Evolutionary conservation across 1,139 yeast species (phyloP).

Genomic region (Pichia sp.): DNA sequence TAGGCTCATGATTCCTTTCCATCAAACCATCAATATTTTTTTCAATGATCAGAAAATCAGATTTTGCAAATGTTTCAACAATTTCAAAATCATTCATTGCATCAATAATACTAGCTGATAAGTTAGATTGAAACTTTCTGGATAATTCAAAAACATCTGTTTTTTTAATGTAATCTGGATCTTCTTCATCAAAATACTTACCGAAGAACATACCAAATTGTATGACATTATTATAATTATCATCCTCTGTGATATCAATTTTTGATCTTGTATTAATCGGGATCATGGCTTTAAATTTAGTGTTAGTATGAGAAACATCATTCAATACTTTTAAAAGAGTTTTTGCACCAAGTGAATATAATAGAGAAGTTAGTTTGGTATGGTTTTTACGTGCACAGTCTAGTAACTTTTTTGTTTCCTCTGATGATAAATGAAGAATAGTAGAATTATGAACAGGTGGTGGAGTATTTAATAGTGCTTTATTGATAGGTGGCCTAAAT

Average conservation of each 20-base stretch:
- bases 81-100: slow-evolving; percentile 7
- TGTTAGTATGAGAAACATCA: background rate
- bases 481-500: background rate
- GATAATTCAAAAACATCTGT: background rate
- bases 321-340: background rate
- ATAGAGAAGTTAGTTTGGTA: slow-evolving; percentile 11
- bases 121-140: slow-evolving; percentile 4
- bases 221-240: background rate
- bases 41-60: background rate
- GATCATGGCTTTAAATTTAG: slow-evolving; percentile 7
- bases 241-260: background rate
- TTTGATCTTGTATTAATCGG: slow-evolving; percentile 12
- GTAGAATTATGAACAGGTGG: slow-evolving; percentile 6
- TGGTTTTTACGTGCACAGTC: background rate
- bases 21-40: slow-evolving; percentile 4
- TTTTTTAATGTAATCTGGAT: background rate
- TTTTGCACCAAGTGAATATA: slow-evolving; percentile 7
- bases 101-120: slow-evolving; percentile 2
- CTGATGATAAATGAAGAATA: background rate
- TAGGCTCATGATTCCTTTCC: slow-evolving; percentile 9
- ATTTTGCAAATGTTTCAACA: background rate
- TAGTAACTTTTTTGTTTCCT: slow-evolving; percentile 1
- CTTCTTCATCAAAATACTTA: slow-evolving; percentile 5
- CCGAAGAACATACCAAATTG: slow-evolving; percentile 14
- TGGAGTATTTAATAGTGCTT: slow-evolving; percentile 1